Evolutionary conservation across 768 basidiomycete genomes (phyloP), one percentile per base, ranked within the genome.

Genomic region (Pleurotus pulmonarius): DNA sequence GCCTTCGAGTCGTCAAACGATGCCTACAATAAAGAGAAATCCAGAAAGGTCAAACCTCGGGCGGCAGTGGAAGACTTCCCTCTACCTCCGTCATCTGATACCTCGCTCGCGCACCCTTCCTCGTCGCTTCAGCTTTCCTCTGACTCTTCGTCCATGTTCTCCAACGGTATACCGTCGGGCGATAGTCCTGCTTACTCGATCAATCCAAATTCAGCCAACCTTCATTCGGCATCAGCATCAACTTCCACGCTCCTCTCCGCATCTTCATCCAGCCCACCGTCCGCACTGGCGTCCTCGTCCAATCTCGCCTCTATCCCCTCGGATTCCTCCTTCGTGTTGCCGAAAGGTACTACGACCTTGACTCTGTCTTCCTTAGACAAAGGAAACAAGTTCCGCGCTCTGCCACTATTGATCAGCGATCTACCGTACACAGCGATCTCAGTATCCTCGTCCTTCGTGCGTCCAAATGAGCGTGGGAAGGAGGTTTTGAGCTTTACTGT

Each of bases 401-500:
- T 92, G 20, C 89, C 88, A 11, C 74, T 92, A 22, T 69, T 92
- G 18, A 73, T 83, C 3, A 70, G 74, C 12, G 91, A 96, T 64
- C 85, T 98, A 12, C 84, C 85, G 38, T 80, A 79, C 48, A 92
- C 93, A 2, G 77, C 73, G 24, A 77, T 92, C 56, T 67, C 71
- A 5, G 93, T 98, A 25, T 85, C 85, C 2, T 86, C 87, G 55
- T 94, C 92, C 11, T 85, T 88, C 48, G 92, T 98, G 56, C 83
- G 86, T 15, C 85, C 92, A 4, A 98, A 96, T 64, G 91, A 96
- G 58, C 81, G 87, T 51, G 92, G 93, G 49, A 94, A 93, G 68
- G 96, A 98, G 63, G 91, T 95, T 2, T 74, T 98, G 41, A 92
- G 88, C 6, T 98, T 98, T 70, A 75, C 93, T 59, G 83, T 98